Conservation (phyloP, 169 alveolate genomes). For the Plasmodium sp. region DNA sequence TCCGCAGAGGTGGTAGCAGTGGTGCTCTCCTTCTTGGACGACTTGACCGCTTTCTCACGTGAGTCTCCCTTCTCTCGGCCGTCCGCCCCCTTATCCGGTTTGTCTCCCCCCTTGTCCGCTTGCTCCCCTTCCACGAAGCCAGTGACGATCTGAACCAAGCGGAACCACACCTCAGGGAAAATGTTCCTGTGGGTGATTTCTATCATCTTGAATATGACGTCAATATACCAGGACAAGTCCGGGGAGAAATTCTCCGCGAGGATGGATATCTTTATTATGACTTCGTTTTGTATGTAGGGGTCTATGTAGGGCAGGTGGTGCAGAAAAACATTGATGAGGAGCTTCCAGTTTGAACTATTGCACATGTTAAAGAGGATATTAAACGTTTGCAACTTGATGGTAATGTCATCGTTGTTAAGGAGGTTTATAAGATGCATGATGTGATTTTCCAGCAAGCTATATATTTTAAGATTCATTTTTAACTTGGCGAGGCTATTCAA, state of each 20-base stretch:
- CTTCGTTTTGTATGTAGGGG: constrained; percentile 91
- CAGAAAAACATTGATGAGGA: constrained; percentile 92
- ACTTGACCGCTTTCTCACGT: neutral
- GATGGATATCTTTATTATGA: constrained; percentile 92
- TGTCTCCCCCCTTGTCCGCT: neutral
- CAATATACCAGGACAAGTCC: constrained; percentile 92
- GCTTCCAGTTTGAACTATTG: constrained; percentile 88
- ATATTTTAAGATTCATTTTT: constrained; percentile 32
- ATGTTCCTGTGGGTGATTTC: constrained; percentile 93
- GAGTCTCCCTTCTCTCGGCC: neutral
- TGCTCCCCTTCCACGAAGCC: constrained; percentile 72
- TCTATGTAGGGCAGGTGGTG: constrained; percentile 92
- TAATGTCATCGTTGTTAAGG: constrained; percentile 89
- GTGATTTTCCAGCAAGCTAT: constrained; percentile 83
- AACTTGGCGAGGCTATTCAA: constrained; percentile 29
- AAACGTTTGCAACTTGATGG: constrained; percentile 92
- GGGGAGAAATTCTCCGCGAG: constrained; percentile 92
- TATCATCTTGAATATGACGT: constrained; percentile 92
- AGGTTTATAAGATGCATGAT: constrained; percentile 85
- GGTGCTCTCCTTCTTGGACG: neutral
- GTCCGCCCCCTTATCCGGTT: neutral
- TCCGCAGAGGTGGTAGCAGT: neutral
- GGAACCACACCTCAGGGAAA: constrained; percentile 89
- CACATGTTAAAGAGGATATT: constrained; percentile 92
- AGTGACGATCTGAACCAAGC: constrained; percentile 71